Conservation (phyloP, 345 rosid species). For the Excoecaria cochinchinensis region DNA sequence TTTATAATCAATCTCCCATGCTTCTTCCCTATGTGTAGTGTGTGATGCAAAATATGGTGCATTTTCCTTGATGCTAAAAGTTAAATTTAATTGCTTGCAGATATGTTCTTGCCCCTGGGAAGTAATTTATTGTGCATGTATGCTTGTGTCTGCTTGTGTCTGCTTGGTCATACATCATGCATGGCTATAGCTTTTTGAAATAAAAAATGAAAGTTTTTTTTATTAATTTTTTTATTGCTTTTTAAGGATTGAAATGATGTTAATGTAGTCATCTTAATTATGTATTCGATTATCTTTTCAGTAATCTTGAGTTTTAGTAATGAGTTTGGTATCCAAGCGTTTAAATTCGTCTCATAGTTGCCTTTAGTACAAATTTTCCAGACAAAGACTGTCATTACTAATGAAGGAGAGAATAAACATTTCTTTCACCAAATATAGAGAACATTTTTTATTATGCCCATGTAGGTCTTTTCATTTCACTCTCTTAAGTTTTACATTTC, state of each 20-base stretch:
- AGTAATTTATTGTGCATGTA: background rate
- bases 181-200: background rate
- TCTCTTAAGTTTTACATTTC: background rate
- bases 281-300: background rate
- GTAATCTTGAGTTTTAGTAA: background rate
- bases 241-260: background rate
- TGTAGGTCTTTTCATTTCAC: background rate
- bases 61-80: conserved; percentile 1
- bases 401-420: background rate
- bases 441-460: background rate
- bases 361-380: background rate
- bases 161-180: background rate
- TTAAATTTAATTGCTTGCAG: background rate
- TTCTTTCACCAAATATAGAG: background rate
- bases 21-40: conserved; percentile 1
- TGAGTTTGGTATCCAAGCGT: too few species aligned
- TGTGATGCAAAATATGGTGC: background rate
- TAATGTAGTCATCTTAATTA: background rate
- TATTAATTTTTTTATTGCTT: background rate
- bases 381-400: background rate
- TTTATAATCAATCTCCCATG: background rate
- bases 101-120: background rate
- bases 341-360: background rate
- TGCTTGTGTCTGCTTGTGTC: conserved; percentile 6
- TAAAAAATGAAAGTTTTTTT: background rate